These are phyloP conservation scores for Sphagnum fallax DNA, from an alignment of 228 moss, liverwort and hornwort genomes.

Conservation along the genomic window DNA sequence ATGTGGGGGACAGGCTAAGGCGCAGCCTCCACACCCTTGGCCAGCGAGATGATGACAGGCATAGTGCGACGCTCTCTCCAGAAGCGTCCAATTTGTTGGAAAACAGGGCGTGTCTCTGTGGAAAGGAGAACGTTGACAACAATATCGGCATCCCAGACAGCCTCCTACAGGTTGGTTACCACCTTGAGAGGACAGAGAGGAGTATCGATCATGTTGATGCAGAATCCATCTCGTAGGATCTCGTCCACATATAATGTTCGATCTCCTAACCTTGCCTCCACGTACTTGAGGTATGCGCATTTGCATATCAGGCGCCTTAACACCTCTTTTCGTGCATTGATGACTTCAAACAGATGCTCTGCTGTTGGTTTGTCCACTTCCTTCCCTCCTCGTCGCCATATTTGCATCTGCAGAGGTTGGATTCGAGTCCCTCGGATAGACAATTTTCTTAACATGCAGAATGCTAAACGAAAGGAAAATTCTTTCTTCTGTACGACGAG, in stretches of 20 bases:
- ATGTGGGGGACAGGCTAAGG: conserved; percentile 89
- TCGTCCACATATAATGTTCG: conserved; percentile 84
- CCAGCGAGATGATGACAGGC: conserved; percentile 93
- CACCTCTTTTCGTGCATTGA: conserved; percentile 90
- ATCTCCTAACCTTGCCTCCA: conserved; percentile 88
- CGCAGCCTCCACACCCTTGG: conserved; percentile 93
- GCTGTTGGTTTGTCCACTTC: conserved; percentile 60
- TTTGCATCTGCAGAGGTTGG: conserved; percentile 43
- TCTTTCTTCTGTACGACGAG: too few species aligned
- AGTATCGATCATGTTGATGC: conserved; percentile 92
- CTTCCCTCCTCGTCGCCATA: conserved; percentile 83
- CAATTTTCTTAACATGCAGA: too few species aligned
- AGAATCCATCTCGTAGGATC: conserved; percentile 92
- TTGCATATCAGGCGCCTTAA: conserved; percentile 87
- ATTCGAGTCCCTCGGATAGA: too few species aligned
- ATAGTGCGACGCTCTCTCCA: conserved; percentile 92
- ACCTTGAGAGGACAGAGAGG: conserved; percentile 92
- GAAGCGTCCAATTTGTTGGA: conserved; percentile 84
- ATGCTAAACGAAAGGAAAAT: too few species aligned
- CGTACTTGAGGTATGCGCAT: conserved; percentile 97
- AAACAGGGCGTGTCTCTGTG: conserved; percentile 79
- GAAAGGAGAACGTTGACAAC: conserved; percentile 93
- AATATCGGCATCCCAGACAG: conserved; percentile 98
- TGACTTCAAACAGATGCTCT: too few species aligned
- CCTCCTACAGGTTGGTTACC: conserved; percentile 94